Evolutionary conservation across 2,329 filamentous ascomycete species (phyloP).

Genomic region (Neopestalotiopsis clavispora): DNA sequence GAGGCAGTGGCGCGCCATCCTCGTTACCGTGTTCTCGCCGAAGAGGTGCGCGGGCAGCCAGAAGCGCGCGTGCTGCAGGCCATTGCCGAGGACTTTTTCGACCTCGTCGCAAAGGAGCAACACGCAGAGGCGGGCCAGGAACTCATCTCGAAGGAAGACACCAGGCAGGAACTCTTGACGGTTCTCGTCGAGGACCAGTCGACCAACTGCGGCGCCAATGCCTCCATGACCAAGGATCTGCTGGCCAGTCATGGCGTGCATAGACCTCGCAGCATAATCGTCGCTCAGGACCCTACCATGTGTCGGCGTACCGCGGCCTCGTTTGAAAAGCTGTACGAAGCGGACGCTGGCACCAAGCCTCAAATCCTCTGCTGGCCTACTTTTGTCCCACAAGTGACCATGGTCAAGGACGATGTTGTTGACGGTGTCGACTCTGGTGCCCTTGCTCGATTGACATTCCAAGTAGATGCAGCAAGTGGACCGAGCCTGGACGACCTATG

Average conservation of each 20-base stretch:
- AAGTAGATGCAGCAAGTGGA: not conserved
- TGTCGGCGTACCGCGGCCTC: not conserved
- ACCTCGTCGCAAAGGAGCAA: not conserved
- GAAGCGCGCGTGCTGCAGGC: not conserved
- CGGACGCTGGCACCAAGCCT: not conserved
- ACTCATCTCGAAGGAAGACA: not conserved
- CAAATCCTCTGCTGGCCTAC: constrained; percentile 3
- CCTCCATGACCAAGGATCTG: not conserved
- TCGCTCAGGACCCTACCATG: constrained; percentile 3
- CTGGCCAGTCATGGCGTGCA: not conserved
- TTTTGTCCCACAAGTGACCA: not conserved
- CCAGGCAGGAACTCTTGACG: not conserved
- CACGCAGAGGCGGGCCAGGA: not conserved
- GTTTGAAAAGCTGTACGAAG: constrained; percentile 1
- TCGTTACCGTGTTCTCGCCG: not conserved
- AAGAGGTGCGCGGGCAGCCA: not conserved
- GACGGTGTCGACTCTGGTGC: not conserved
- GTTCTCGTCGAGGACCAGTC: not conserved
- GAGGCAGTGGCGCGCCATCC: not conserved
- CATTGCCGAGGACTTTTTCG: not conserved
- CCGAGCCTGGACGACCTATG: not conserved
- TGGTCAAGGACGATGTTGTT: not conserved
- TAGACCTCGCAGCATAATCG: not conserved
- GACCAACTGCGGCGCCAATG: constrained; percentile 6
- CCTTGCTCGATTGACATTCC: not conserved